Evolutionary conservation across 192 early-diverging fungal species (phyloP).

Genomic region (Backusella liffmaniae): DNA sequence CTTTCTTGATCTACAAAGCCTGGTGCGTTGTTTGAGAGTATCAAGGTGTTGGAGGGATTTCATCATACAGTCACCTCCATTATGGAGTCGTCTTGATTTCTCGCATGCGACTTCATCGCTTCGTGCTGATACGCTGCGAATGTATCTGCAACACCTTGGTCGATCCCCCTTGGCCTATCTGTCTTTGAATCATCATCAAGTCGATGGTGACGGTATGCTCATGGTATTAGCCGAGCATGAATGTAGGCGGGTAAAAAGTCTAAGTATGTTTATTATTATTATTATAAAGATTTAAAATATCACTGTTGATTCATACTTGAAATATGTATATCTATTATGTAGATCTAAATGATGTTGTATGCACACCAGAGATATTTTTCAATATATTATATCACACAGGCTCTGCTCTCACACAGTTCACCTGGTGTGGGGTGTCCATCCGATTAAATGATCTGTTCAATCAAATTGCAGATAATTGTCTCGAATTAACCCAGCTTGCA

Average conservation of each 20-base stretch:
- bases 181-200: neutral
- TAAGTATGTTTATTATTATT: neutral
- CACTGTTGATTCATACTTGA: neutral
- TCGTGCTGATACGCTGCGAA: neutral
- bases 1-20: neutral
- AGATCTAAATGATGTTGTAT: conserved; percentile 8
- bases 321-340: neutral
- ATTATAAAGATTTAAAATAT: neutral
- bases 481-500: neutral
- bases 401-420: neutral
- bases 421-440: conserved; percentile 4
- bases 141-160: conserved; percentile 8
- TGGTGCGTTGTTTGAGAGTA: conserved; percentile 1
- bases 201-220: conserved; percentile 9
- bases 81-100: conserved; percentile 18
- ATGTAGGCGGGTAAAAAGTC: neutral
- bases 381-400: neutral
- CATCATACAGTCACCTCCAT: neutral
- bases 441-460: conserved; percentile 17
- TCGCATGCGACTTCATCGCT: neutral
- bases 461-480: neutral
- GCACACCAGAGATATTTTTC: conserved; percentile 1
- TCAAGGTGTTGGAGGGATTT: conserved; percentile 12
- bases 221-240: neutral
- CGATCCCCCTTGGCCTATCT: neutral